Conservation (phyloP, 106 monocot species). For the Dioscorea dumetorum region DNA sequence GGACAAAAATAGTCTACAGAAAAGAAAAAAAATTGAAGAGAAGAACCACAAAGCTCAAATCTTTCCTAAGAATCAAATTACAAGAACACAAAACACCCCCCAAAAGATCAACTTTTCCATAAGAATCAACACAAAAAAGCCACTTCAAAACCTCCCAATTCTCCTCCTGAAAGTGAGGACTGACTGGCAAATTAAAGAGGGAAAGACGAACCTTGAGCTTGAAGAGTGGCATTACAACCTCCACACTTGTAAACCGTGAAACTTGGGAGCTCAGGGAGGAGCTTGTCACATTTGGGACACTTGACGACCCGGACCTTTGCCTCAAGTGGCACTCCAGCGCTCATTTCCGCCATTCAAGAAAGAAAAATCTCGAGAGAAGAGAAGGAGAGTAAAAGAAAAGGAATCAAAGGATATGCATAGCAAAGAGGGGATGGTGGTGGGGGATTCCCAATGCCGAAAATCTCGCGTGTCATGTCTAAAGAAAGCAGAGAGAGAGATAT, state of each 20-base stretch:
- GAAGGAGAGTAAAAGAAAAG: too few relatives aligned
- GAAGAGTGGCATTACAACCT: constrained; percentile 82
- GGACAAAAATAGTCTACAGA: too few relatives aligned
- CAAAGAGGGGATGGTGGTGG: too few relatives aligned
- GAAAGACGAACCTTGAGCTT: constrained; percentile 32
- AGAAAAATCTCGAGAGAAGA: too few relatives aligned
- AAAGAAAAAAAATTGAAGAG: too few relatives aligned
- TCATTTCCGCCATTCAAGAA: neutral
- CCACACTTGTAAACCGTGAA: constrained; percentile 84
- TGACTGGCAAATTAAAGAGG: neutral
- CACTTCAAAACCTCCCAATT: neutral
- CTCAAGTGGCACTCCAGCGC: constrained; percentile 9
- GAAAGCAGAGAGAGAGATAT: too few relatives aligned
- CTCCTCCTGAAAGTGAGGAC: neutral
- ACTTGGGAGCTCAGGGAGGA: constrained; percentile 73
- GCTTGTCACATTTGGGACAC: constrained; percentile 90
- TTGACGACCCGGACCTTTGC: constrained; percentile 73
- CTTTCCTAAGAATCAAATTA: neutral
- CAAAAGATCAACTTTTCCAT: neutral
- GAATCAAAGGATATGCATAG: too few relatives aligned
- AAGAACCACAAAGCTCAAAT: neutral
- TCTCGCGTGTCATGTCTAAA: too few relatives aligned
- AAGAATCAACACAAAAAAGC: neutral
- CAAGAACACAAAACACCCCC: neutral
- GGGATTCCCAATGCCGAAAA: too few relatives aligned